Evolutionary conservation across 176 grass and related monocot genomes (phyloP).

Genomic region (Typha latifolia): DNA sequence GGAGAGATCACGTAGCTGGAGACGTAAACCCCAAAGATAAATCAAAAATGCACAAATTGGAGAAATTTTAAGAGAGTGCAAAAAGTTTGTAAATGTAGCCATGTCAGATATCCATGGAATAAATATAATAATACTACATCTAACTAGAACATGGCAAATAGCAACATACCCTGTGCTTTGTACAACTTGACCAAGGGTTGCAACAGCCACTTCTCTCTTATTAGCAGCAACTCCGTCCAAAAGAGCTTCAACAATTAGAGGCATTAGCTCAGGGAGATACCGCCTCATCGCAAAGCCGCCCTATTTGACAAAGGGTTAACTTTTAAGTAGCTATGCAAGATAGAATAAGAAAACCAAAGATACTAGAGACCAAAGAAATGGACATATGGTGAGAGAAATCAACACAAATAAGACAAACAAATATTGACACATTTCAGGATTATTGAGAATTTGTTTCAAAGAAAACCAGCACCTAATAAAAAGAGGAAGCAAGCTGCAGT

Average conservation of each 20-base stretch:
- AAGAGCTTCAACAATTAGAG: constrained; percentile 91
- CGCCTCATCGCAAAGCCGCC: constrained; percentile 94
- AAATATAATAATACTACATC: not conserved
- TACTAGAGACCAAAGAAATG: no score
- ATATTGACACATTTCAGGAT: no score
- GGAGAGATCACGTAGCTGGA: constrained; percentile 87
- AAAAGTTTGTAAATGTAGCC: not conserved
- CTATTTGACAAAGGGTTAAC: constrained; percentile 22
- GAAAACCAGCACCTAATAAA: no score
- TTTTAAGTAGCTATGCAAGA: not conserved
- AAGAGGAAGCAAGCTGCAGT: no score
- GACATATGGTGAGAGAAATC: no score
- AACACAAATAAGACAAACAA: no score
- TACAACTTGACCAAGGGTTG: constrained; percentile 98
- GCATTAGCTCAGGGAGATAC: constrained; percentile 97
- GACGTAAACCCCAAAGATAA: not conserved
- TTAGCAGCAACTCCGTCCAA: constrained; percentile 77
- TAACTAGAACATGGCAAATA: not conserved
- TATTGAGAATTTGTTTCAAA: no score
- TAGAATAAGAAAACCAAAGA: not conserved
- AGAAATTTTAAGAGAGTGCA: not conserved
- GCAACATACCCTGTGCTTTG: constrained; percentile 88
- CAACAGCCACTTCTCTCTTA: constrained; percentile 94
- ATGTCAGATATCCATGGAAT: not conserved
- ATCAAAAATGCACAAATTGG: not conserved